Conservation (phyloP, 495 filamentous ascomycete species). For the Rhypophila decipiens region DNA sequence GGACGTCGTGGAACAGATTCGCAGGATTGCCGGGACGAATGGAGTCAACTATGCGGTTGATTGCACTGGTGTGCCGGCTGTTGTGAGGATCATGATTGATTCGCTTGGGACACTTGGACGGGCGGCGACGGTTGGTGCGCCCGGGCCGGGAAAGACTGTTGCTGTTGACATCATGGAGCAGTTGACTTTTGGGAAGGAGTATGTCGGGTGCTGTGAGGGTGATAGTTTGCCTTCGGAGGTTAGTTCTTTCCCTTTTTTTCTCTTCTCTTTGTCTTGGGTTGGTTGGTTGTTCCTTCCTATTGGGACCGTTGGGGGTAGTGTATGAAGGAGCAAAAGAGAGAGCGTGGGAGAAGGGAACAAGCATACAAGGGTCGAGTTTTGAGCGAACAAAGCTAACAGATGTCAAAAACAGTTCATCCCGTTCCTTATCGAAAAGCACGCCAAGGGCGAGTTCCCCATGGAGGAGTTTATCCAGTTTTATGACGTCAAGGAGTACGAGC, state of each 20-base stretch:
- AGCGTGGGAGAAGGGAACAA: too few relatives aligned
- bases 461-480: conserved; percentile 29
- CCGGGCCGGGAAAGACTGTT: conserved; percentile 20
- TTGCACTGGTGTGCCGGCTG: conserved; percentile 30
- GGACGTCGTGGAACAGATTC: conserved; percentile 23
- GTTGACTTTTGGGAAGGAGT: conserved; percentile 26
- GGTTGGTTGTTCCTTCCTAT: too few relatives aligned
- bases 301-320: too few relatives aligned
- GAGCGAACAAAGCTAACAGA: conserved; percentile 17
- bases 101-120: conserved; percentile 30
- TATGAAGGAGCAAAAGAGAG: too few relatives aligned
- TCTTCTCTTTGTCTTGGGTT: too few relatives aligned
- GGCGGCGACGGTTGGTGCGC: conserved; percentile 38
- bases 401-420: conserved; percentile 32
- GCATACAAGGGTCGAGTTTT: neutral
- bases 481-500: conserved; percentile 18
- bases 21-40: conserved; percentile 16
- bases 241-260: neutral
- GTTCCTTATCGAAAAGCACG: conserved; percentile 31
- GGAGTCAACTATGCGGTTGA: conserved; percentile 36
- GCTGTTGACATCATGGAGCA: conserved; percentile 20
- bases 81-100: conserved; percentile 28
- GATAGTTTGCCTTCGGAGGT: conserved; percentile 20
- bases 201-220: conserved; percentile 24
- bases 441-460: conserved; percentile 37